phyloP scores from a whole-genome alignment of 208 protist species.

The Eutreptiella sp. region DNA sequence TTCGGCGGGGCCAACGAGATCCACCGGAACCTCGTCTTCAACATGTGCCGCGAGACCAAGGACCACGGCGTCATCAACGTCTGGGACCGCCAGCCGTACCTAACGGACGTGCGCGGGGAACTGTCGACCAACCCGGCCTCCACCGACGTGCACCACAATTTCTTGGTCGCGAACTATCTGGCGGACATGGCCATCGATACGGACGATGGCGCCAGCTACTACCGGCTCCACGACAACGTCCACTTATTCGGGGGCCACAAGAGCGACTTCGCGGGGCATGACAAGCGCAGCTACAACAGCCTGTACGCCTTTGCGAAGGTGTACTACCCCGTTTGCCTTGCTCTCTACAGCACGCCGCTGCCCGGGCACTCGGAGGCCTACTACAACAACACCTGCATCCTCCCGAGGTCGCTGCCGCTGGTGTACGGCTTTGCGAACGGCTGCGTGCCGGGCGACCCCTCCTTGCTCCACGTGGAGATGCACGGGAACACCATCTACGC shows the following conservation, averaged over 20 bases:
- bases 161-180: constrained; percentile 34
- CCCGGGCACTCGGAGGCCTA: constrained; percentile 8
- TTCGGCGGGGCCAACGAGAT: constrained; percentile 31
- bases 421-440: no score
- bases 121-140: constrained; percentile 10
- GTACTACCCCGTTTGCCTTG: not conserved
- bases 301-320: constrained; percentile 27
- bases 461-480: no score
- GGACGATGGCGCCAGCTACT: constrained; percentile 39
- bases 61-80: constrained; percentile 41
- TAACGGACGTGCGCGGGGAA: constrained; percentile 9
- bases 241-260: constrained; percentile 42
- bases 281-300: constrained; percentile 27
- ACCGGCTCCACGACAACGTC: constrained; percentile 38
- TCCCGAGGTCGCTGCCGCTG: no score
- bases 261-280: constrained; percentile 35
- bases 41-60: constrained; percentile 31
- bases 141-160: constrained; percentile 35
- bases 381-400: constrained; percentile 20
- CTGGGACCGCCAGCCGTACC: constrained; percentile 38
- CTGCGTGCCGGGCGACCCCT: no score
- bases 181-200: constrained; percentile 31
- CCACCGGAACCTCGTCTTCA: constrained; percentile 27
- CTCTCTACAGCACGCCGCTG: not conserved
- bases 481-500: no score